Base-by-base conservation (phyloP, 192 early-diverging fungal genomes). In the Gryganskiella cystojenkinii region DNA sequence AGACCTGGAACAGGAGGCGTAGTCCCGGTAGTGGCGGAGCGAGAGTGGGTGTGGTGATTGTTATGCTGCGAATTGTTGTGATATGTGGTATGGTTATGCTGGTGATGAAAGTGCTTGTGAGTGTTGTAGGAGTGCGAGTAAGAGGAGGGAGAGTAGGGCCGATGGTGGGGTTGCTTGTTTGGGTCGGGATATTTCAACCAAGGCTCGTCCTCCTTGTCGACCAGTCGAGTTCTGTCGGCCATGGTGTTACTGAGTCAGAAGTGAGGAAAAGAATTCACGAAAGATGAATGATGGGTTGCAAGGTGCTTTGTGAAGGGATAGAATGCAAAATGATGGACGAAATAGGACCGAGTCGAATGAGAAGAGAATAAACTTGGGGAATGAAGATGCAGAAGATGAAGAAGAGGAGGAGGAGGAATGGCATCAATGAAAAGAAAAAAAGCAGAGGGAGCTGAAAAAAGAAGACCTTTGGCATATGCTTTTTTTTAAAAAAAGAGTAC, bases 131-230 rank as follows among this genome's bases (percentile, higher is more conserved):
- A 2, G 35, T 56, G 53, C 17, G 61, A 5, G 35, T 40, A 34
- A 9, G 25, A 58, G 24, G 68, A 34, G 35, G 65, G 73, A 37
- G 65, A 68, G 65, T 76, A n/a, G n/a, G 71, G 54, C 34, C 59
- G 65, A 57, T 68, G 60, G 57, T 22, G 63, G 52, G 28, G 30
- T 13, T 65, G 25, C 51, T 68, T 76, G 42, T 67, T 47, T 3
- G 74, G 47, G 43, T 49, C 65, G 3, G 67, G 74, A 47, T 76
- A 76, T 67, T 51, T 49, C 11, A 78, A 34, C 74, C 74, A 78
- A 17, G 74, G 67, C 61, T 51, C 54, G 6, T 78, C 66, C 4
- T 61, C 43, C 20, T 65, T 2, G 22, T 50, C 51, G 33, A 24
- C 27, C 3, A 24, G 31, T 31, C 30, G 31, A 17, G 27, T 42